Evolutionary conservation across 352 stramenopile species (phyloP), one percentile per base, ranked within the genome.

Genomic region (Phytophthora megakarya): DNA sequence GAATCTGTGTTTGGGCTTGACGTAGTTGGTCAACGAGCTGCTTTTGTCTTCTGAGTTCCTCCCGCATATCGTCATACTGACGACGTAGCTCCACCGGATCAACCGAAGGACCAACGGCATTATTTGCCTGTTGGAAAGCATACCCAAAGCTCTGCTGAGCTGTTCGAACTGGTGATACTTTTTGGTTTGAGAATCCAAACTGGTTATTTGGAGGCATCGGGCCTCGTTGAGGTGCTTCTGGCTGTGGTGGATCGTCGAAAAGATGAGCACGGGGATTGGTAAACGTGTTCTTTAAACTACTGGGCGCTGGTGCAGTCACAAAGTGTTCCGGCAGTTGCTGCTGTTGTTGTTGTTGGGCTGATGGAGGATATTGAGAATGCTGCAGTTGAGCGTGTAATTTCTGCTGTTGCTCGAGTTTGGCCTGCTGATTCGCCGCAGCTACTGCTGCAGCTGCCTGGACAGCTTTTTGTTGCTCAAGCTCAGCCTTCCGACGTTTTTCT

Each of bases 11-110:
- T 39, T 87, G 74, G 5, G 75, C 67, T 52, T 78, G 66, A 0
- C 53, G 67, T 23, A 89, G 74, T 35, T 88, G 74, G 18, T 89
- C 69, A 3, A 89, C 77, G 13, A 89, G 53, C 33, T 86, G 72
- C 4, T 80, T 74, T 33, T 89, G 80, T 13, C 53, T 58, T 13
- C 58, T 53, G 4, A 89, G 68, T 47, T 89, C 80, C 28, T 78
- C 62, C 3, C 67, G 69, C 55, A 89, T 81, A 44, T 84, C 71
- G 35, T 86, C 65, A 44, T 89, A 89, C 60, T 88, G 76, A 1
- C 67, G 74, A 22, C 77, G 58, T 21, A 89, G 59, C 25, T 73
- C 61, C 1, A 11, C 46, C 4, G 47, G 38, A 51, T 70, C 53
- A 10, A 61, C 4, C 5, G 16, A 42, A 10, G 13, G 42, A 1